phyloP scores from a whole-genome alignment of 805 yeast genomes.

The Saccharomyces kudriavzevii region DNA sequence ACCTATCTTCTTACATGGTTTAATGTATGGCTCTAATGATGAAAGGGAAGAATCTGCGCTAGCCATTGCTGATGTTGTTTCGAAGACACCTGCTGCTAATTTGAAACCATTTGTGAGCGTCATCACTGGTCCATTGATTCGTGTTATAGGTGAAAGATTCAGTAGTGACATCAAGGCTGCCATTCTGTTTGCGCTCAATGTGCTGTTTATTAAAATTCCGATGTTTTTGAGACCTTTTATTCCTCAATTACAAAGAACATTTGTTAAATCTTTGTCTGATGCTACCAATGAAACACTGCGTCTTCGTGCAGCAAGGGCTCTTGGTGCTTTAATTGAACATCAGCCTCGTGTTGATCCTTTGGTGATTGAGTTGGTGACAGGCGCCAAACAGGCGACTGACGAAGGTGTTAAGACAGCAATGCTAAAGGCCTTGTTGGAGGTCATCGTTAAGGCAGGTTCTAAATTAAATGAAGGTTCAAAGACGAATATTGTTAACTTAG shows the following conservation, averaged over 20 bases:
- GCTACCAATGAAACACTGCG: slow-evolving; percentile 64
- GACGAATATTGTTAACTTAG: slow-evolving; percentile 55
- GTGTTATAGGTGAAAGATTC: slow-evolving; percentile 95
- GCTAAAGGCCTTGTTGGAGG: slow-evolving; percentile 76
- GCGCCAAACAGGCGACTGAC: slow-evolving; percentile 59
- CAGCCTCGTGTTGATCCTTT: slow-evolving; percentile 94
- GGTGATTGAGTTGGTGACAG: slow-evolving; percentile 71
- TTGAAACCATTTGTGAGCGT: slow-evolving; percentile 84
- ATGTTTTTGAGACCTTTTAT: slow-evolving; percentile 88
- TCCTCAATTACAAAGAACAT: slow-evolving; percentile 96
- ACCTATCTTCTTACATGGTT: slow-evolving; percentile 89
- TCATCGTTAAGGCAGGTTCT: slow-evolving; percentile 68
- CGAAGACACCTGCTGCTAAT: slow-evolving; percentile 73
- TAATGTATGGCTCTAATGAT: slow-evolving; percentile 83
- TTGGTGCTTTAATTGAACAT: slow-evolving; percentile 78
- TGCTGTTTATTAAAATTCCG: slow-evolving; percentile 74
- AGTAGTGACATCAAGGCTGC: slow-evolving; percentile 88
- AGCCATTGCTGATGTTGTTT: slow-evolving; percentile 81
- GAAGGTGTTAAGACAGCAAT: slow-evolving; percentile 75
- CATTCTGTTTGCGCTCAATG: slow-evolving; percentile 77
- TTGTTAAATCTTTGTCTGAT: slow-evolving; percentile 85
- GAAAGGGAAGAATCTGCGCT: slow-evolving; percentile 81
- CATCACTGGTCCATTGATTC: slow-evolving; percentile 94
- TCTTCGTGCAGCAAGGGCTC: slow-evolving; percentile 77
- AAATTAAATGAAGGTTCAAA: slow-evolving; percentile 72